Base-by-base conservation (phyloP, 345 rosid species). In the Brassica incana region DNA sequence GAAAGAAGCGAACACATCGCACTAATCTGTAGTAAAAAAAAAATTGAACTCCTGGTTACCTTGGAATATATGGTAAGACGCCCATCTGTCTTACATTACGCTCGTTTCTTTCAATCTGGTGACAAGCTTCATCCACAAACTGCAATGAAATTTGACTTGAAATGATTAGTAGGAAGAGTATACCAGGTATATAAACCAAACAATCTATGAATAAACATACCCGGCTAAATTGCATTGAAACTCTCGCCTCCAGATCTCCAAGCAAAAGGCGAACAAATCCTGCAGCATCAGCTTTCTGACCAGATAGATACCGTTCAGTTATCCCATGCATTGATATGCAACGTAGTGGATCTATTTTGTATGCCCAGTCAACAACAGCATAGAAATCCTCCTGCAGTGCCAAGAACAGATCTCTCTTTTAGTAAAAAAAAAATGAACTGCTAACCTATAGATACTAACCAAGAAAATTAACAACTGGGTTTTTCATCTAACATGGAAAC, bases 301-400 rank as follows among this genome's bases (percentile, higher is more conserved):
- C 97, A 81, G 99, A 95, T 61, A 93, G 92, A 84, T 93, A 95
- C 32, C 92, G 89, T 79, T 95, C 98, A 54, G 99, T 95, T 79
- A 91, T 91, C 75, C 99, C 99, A 87, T 93, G 96, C 98, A 95
- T 93, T 72, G 99, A 95, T 86, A 95, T 91, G 91, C 99, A 93
- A 64, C 97, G 95, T 54, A 95, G 83, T 71, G 99, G 98, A 81
- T 95, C 99, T 54, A 91, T 91, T 85, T 91, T 95, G 86, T 95
- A 95, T 58, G 99, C 99, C 99, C 99, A 95, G 85, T 95, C 99
- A 77, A 95, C 97, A 74, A 95, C 97, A 77, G 99, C 98, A 85
- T 88, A 93, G 77, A 95, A 95, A 83, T 95, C 99, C 83, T 95
- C 98, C 99, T 95, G 79, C 63, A 81, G 71, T 71, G 69, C 68